phyloP scores from a whole-genome alignment of 2,329 filamentous ascomycete species.

The Nemania sp. region DNA sequence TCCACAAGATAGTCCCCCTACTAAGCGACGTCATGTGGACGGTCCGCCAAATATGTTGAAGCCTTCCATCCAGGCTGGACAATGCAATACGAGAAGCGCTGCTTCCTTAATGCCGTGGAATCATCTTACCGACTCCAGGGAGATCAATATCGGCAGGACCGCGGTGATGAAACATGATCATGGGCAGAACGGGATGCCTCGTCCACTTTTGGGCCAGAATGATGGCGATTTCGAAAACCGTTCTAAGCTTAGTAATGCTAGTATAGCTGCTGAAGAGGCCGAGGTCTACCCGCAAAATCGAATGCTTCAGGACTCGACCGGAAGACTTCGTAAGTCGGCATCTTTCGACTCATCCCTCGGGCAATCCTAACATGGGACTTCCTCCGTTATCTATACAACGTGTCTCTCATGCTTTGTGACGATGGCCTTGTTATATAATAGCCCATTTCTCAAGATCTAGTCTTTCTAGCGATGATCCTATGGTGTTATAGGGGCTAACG shows the following conservation, averaged over 20 bases:
- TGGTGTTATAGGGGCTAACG: conserved; percentile 8
- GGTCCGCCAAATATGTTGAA: conserved; percentile 45
- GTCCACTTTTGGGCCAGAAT: conserved; percentile 36
- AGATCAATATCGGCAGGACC: conserved; percentile 37
- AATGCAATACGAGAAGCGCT: conserved; percentile 44
- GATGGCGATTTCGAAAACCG: conserved; percentile 51
- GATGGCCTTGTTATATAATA: not conserved
- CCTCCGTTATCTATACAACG: not conserved
- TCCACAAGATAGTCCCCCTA: conserved; percentile 52
- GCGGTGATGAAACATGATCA: conserved; percentile 39
- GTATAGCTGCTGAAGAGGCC: conserved; percentile 66
- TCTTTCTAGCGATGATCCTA: not conserved
- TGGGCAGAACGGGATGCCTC: conserved; percentile 39
- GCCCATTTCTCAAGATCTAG: not conserved
- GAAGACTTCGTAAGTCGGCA: conserved; percentile 63
- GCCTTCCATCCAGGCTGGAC: conserved; percentile 48
- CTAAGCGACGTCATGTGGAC: conserved; percentile 54
- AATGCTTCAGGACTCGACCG: conserved; percentile 70
- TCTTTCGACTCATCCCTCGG: not conserved
- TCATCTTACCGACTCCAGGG: conserved; percentile 39
- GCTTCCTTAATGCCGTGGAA: conserved; percentile 45
- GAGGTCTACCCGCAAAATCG: conserved; percentile 65
- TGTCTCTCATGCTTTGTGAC: not conserved
- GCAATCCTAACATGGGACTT: not conserved
- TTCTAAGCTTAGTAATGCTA: conserved; percentile 56